Conservation (phyloP, 345 rosid species). For the Lepidium aucheri region DNA sequence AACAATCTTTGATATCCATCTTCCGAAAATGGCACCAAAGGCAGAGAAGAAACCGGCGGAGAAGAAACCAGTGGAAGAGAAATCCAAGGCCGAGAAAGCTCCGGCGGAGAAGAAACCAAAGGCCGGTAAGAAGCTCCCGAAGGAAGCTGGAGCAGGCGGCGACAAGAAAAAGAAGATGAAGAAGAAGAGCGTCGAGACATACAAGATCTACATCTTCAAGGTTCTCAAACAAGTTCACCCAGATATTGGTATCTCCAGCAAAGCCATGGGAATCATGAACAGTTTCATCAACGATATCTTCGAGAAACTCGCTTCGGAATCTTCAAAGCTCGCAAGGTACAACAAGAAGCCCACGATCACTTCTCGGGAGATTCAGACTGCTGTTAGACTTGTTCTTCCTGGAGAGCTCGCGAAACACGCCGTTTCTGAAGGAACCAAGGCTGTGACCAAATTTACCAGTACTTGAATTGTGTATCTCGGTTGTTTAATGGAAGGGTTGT, state of each 20-base stretch:
- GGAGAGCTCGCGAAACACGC: constrained; percentile 16
- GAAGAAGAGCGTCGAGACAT: constrained; percentile 44
- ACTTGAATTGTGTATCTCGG: constrained; percentile 7
- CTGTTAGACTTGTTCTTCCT: constrained; percentile 10
- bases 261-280: constrained; percentile 29
- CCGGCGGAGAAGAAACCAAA: constrained; percentile 53
- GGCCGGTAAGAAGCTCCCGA: constrained; percentile 43
- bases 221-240: constrained; percentile 52
- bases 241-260: constrained; percentile 28
- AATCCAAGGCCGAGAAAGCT: constrained; percentile 40
- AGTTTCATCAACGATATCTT: constrained; percentile 28
- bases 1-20: background rate
- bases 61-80: constrained; percentile 42
- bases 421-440: constrained; percentile 22
- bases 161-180: constrained; percentile 44
- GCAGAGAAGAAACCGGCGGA: constrained; percentile 28
- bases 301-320: constrained; percentile 39
- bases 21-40: constrained; percentile 37
- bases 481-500: background rate
- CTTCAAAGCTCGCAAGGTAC: constrained; percentile 38
- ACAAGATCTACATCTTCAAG: constrained; percentile 54
- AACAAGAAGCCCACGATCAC: constrained; percentile 47
- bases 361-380: constrained; percentile 35
- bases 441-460: constrained; percentile 40
- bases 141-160: constrained; percentile 30